Evolutionary conservation across 345 rosid species (phyloP).

Genomic region (Hirschfeldia incana): DNA sequence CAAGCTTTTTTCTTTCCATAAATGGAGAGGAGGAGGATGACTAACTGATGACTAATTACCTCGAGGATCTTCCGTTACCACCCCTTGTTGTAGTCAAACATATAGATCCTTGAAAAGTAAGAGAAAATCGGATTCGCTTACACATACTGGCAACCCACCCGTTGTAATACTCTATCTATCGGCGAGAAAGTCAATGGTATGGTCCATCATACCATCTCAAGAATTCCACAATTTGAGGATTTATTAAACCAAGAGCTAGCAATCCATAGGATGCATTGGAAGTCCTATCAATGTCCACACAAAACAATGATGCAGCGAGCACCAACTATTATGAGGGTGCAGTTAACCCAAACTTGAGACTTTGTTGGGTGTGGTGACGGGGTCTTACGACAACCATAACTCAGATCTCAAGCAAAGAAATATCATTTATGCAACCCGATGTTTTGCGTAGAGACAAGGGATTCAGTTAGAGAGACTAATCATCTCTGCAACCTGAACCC

Average conservation of each 20-base stretch:
- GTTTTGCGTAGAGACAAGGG: not conserved
- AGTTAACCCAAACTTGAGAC: not conserved
- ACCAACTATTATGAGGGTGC: not conserved
- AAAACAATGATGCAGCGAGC: not conserved
- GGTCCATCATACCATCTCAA: not conserved
- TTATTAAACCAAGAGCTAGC: not conserved
- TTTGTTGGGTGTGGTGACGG: not conserved
- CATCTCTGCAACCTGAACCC: not conserved
- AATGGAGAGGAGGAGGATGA: conserved; percentile 1
- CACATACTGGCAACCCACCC: not conserved
- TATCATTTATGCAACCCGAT: not conserved
- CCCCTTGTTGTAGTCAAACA: not conserved
- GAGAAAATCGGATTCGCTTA: not conserved
- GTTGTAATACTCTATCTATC: not conserved
- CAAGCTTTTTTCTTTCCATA: not conserved
- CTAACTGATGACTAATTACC: not conserved
- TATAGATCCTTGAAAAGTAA: not conserved
- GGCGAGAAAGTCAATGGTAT: not conserved
- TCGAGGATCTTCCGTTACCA: not conserved
- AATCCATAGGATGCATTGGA: not conserved
- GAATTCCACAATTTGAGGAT: not conserved
- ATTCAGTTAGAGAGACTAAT: not conserved
- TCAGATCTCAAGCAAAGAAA: not conserved
- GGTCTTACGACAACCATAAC: conserved; percentile 1
- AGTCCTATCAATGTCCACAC: not conserved